Conservation (phyloP, 805 yeast genomes). For the Saturnispora bothae region DNA sequence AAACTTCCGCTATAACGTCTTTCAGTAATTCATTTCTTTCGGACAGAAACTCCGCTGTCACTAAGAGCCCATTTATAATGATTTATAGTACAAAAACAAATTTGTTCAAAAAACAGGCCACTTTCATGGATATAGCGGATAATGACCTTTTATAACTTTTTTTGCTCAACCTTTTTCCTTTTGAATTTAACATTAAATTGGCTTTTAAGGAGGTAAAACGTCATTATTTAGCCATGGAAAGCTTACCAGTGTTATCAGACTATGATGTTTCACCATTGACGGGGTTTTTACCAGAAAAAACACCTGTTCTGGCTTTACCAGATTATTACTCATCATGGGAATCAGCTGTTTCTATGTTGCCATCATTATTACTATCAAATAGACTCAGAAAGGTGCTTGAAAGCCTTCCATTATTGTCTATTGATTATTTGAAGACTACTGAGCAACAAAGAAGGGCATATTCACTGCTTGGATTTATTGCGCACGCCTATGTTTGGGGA, state of each 20-base stretch:
- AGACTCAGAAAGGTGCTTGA: constrained; percentile 57
- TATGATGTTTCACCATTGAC: constrained; percentile 60
- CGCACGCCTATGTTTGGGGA: constrained; percentile 90
- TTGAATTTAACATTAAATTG: background rate
- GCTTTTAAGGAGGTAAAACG: no score
- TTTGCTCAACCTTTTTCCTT: background rate
- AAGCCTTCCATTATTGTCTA: constrained; percentile 45
- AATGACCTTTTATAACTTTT: no score
- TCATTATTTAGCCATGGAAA: constrained; percentile 1
- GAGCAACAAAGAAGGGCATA: constrained; percentile 70
- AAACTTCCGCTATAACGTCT: no score
- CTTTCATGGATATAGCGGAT: background rate
- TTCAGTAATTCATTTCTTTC: no score
- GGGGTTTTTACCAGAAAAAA: constrained; percentile 69
- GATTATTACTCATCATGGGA: constrained; percentile 73
- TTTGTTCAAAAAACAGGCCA: background rate
- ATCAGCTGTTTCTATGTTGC: constrained; percentile 48
- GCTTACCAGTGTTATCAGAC: constrained; percentile 44
- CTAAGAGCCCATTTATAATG: no score
- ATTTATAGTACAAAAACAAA: no score
- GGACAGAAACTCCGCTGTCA: no score
- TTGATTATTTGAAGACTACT: constrained; percentile 33
- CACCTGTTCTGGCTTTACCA: constrained; percentile 54
- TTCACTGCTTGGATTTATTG: constrained; percentile 63
- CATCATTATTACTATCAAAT: constrained; percentile 61